Percentiles rank a stretch among this genome's conserved stretches.
Evolutionary conservation across 768 basidiomycete species (phyloP).

Genomic region (Mycena epipterygia): DNA sequence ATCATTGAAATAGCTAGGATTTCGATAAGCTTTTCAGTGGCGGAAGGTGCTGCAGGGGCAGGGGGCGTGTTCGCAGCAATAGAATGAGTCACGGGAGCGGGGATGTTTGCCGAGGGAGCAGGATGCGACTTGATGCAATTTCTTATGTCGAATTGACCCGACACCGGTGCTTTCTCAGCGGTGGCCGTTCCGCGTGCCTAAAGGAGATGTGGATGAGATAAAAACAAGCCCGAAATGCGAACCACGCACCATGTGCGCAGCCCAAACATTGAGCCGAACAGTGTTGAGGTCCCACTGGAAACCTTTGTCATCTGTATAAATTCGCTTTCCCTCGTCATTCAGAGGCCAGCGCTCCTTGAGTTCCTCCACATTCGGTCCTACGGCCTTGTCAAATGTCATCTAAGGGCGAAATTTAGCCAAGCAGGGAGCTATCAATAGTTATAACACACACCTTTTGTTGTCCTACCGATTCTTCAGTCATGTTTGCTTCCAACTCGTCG

Average conservation of each 20-base stretch:
- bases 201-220: not conserved
- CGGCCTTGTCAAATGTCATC: slow-evolving; percentile 3
- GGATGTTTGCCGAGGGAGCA: too few species aligned
- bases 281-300: not conserved
- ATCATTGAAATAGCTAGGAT: not conserved
- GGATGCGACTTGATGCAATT: too few species aligned
- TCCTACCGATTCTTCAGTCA: not conserved
- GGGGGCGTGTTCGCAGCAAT: too few species aligned
- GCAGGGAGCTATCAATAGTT: not conserved
- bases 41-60: not conserved
- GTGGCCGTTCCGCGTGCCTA: not conserved
- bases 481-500: too few species aligned
- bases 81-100: too few species aligned
- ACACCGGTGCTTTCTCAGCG: too few species aligned
- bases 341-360: not conserved
- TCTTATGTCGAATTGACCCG: too few species aligned
- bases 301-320: not conserved
- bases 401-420: not conserved
- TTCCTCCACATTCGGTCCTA: not conserved
- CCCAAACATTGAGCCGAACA: slow-evolving; percentile 4
- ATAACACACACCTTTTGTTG: not conserved
- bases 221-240: not conserved
- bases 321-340: too few species aligned
- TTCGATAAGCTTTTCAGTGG: not conserved
- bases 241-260: not conserved